Evolutionary conservation across 768 basidiomycete genomes (phyloP), one percentile per base, ranked within the genome.

Genomic region (Mycena galericulata): DNA sequence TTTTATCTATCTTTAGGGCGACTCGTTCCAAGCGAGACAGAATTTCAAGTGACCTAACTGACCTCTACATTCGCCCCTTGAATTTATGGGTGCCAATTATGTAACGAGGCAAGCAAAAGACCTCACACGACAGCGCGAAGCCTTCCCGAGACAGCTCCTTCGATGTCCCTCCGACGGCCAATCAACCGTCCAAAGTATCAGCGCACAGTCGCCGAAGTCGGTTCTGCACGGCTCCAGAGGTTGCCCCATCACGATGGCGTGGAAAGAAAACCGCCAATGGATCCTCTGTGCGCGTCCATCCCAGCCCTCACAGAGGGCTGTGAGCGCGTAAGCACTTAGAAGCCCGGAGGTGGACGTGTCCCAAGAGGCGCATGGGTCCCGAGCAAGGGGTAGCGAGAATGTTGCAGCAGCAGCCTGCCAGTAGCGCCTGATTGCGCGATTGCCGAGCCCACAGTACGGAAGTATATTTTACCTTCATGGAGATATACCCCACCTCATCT

Each of bases 381-480:
- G 24, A 22, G n/a, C 22, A 22, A 20, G 24, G 59, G 17, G 24
- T 50, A 47, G 47, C 47, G 47, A 49, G 8, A 20, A 22, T 10
- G 47, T 41, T 30, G 27, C n/a, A n/a, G n/a, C n/a, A n/a, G n/a
- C n/a, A n/a, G n/a, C n/a, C n/a, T n/a, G 3, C 15, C 41, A 2
- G 34, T 5, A 27, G 47, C 45, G 47, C 46, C 2, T 40, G 59
- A 61, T 61, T n/a, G 24, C 24, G 6, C 58, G 59, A 61, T 61
- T 61, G 59, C 59, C 59, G 58, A 61, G 34, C 22, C 15, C 0
- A 5, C 9, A 61, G 47, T 29, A 49, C 59, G 59, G 46, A 60
- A 46, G 11, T 18, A 3, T 15, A 22, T 51, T 29, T 51, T 51
- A 30, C 30, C 30, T n/a, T n/a, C n/a, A n/a, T n/a, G n/a, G n/a